Percentiles rank a stretch among this genome's conserved stretches.
Conservation (phyloP, 768 basidiomycete genomes). For the Collybiopsis confluens region DNA sequence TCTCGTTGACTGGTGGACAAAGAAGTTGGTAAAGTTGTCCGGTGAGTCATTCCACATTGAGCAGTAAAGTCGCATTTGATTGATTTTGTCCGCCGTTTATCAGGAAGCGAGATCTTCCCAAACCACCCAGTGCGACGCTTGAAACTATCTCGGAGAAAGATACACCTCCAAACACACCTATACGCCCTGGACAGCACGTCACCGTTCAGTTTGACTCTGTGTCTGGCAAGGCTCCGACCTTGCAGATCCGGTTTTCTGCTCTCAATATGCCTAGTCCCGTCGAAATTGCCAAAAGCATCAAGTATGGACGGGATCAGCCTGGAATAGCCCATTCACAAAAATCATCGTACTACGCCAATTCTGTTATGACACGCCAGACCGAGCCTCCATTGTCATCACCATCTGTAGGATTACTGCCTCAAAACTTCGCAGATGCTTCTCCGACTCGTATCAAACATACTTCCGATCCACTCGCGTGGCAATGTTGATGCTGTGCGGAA, state of each 20-base stretch:
- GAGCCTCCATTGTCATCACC: too few species aligned
- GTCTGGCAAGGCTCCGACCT: slow-evolving; percentile 38
- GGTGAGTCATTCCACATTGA: slow-evolving; percentile 58
- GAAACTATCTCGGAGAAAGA: not conserved
- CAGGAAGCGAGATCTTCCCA: slow-evolving; percentile 81
- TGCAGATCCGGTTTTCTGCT: slow-evolving; percentile 53
- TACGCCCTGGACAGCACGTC: slow-evolving; percentile 34
- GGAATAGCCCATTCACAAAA: not conserved
- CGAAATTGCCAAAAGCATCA: slow-evolving; percentile 21
- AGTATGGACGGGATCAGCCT: slow-evolving; percentile 21
- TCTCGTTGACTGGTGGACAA: slow-evolving; percentile 76
- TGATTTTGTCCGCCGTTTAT: slow-evolving; percentile 5
- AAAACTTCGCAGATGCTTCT: not conserved
- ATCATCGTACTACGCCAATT: slow-evolving; percentile 11
- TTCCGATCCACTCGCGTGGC: too few species aligned
- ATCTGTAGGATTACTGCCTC: not conserved
- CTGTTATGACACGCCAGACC: slow-evolving; percentile 5
- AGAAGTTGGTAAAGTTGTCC: slow-evolving; percentile 74
- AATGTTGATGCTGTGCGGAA: slow-evolving; percentile 24
- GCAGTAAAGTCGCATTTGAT: not conserved
- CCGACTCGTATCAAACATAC: too few species aligned
- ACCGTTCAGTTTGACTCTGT: slow-evolving; percentile 36
- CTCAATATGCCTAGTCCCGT: slow-evolving; percentile 38
- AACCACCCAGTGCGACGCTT: slow-evolving; percentile 38
- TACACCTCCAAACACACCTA: slow-evolving; percentile 6